Evolutionary conservation across 192 early-diverging fungal genomes (phyloP).

Genomic region (Podila epigama): DNA sequence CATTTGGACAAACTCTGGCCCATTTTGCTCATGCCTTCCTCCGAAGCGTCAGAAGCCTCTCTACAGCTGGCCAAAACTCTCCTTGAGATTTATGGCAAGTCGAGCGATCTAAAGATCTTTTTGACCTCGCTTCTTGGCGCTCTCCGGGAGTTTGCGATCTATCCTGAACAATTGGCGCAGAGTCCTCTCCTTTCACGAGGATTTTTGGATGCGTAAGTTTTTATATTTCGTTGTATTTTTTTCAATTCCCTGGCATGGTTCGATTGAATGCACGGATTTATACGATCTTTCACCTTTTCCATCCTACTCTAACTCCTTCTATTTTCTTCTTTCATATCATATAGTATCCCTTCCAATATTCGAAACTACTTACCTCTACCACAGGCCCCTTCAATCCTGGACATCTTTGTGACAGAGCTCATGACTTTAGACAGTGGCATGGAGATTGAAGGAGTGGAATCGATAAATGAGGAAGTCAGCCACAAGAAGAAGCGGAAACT

Average conservation of each 20-base stretch:
- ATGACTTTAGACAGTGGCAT: slow-evolving; percentile 21
- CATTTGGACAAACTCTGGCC: slow-evolving; percentile 46
- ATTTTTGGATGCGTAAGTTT: slow-evolving; percentile 36
- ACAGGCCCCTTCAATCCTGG: slow-evolving; percentile 26
- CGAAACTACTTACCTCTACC: slow-evolving; percentile 31
- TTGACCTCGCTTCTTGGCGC: slow-evolving; percentile 24
- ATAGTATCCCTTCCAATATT: slow-evolving; percentile 26
- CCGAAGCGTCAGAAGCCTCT: slow-evolving; percentile 13
- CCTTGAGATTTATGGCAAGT: slow-evolving; percentile 39
- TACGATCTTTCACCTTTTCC: too few relatives aligned
- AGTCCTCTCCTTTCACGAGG: slow-evolving; percentile 26
- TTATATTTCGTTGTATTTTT: too few relatives aligned
- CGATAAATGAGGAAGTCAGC: slow-evolving; percentile 1
- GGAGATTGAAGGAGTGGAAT: slow-evolving; percentile 19
- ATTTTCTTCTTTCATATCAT: background rate
- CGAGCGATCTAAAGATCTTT: slow-evolving; percentile 34
- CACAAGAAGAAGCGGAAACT: slow-evolving; percentile 44
- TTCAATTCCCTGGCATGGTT: too few relatives aligned
- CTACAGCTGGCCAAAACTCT: slow-evolving; percentile 25
- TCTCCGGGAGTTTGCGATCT: background rate
- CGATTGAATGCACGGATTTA: too few relatives aligned
- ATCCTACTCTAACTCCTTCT: background rate
- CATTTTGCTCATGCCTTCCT: slow-evolving; percentile 15
- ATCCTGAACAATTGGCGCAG: slow-evolving; percentile 4
- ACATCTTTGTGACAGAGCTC: slow-evolving; percentile 29